A percentile compares a stretch with the other conserved stretches of the same genome.
phyloP scores from a whole-genome alignment of 2,329 filamentous ascomycete genomes.

The Scytalidium lignicola region DNA sequence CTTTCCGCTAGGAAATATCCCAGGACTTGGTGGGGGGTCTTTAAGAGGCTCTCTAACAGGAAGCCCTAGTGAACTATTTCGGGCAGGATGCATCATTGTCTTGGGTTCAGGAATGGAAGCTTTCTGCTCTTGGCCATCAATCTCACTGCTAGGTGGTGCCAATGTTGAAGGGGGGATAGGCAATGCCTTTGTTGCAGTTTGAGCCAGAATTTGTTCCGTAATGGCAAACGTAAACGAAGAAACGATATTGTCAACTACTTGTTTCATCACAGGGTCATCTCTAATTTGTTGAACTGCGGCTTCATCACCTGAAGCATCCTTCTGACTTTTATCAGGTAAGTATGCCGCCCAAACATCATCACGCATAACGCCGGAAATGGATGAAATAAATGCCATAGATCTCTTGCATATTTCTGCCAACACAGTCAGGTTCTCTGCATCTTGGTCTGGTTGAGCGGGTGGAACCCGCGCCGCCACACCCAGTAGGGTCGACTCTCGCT shows the following conservation, averaged over 20 bases:
- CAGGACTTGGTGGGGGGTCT: conserved; percentile 44
- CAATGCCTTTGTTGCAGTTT: conserved; percentile 65
- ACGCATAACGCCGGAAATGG: conserved; percentile 73
- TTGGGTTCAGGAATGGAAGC: conserved; percentile 61
- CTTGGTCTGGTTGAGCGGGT: conserved; percentile 45
- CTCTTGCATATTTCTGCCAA: conserved; percentile 84
- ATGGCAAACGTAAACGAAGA: conserved; percentile 74
- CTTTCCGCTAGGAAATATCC: conserved; percentile 46
- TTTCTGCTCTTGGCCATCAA: conserved; percentile 53
- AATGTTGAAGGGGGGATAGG: conserved; percentile 60
- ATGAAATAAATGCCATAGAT: conserved; percentile 77
- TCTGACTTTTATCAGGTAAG: conserved; percentile 6
- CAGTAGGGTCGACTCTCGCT: conserved; percentile 53
- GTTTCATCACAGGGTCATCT: conserved; percentile 34
- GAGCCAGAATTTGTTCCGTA: conserved; percentile 69
- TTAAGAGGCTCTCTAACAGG: conserved; percentile 34
- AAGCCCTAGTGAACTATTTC: conserved; percentile 52
- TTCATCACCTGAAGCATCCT: conserved; percentile 27
- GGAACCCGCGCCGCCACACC: conserved; percentile 50
- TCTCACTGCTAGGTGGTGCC: conserved; percentile 24
- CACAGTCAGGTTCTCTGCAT: conserved; percentile 68
- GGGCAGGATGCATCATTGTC: conserved; percentile 64
- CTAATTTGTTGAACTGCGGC: conserved; percentile 18
- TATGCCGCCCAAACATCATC: conserved; percentile 65
- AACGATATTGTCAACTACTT: conserved; percentile 67